Evolutionary conservation across 139 green algal genomes (phyloP), one percentile per base, ranked within the genome.

Genomic region (Gonium pectorale): DNA sequence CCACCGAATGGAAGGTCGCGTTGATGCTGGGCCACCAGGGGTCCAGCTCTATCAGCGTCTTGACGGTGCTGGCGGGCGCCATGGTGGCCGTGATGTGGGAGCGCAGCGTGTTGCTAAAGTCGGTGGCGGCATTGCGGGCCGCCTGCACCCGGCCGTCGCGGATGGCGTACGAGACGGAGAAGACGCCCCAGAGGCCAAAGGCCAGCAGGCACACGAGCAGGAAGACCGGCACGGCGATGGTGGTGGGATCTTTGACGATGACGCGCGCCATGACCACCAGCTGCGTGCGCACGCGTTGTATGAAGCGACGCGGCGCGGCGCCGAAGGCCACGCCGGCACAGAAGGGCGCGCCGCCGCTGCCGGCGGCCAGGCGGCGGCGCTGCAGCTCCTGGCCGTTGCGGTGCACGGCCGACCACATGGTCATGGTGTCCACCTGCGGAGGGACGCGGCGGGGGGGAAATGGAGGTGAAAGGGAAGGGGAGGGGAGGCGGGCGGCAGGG

Each of bases 131-230:
- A 41, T 83, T 83, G 0, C 62, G n/a, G 3, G 60, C 75, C 35
- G n/a, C n/a, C 60, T 72, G 60, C 1, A 33, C 24, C 7, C 75
- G 75, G 0, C 60, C 41, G 9, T 71, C 60, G 2, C 41, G 27
- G 5, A 62, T 71, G 6, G 75, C 75, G 43, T 35, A 44, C 24
- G 59, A 52, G 8, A 83, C 60, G n/a, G 31, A 56, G 27, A 83
- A 62, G n/a, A 62, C 59, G 41, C 75, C 75, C 75, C 75, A 83
- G n/a, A 83, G 56, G 59, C 75, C 75, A 0, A 83, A 62, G 19
- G 59, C 59, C 40, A 83, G 60, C 75, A 83, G 38, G 29, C 24
- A 46, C n/a, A 71, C 6, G 15, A 83, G 60, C 40, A 83, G 1
- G 7, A 79, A 2, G 13, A 79, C 15, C 29, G 79, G 79, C 24